phyloP scores from a whole-genome alignment of 106 monocot species.

The Apostasia ramifera region DNA sequence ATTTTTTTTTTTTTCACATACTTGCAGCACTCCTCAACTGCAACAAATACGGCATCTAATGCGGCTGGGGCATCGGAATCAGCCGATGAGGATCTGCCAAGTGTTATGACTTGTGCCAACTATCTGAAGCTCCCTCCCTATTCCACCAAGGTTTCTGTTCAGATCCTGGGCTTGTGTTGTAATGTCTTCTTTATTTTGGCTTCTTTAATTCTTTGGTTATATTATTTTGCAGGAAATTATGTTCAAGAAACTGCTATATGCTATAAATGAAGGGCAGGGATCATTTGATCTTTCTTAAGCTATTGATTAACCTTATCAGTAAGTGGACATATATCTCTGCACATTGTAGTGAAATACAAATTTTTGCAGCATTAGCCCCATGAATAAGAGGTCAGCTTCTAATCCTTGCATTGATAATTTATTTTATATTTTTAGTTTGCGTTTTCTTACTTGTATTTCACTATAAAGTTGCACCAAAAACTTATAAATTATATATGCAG shows the following conservation, averaged over 20 bases:
- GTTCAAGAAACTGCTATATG: constrained; percentile 84
- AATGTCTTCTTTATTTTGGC: background rate
- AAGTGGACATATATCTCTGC: no score
- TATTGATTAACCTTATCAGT: no score
- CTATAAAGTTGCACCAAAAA: no score
- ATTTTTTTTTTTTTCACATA: background rate
- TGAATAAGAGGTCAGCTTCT: no score
- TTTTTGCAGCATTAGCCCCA: background rate
- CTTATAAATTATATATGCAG: no score
- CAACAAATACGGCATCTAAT: constrained; percentile 37
- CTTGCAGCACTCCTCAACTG: constrained; percentile 61
- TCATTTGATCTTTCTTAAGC: constrained; percentile 88
- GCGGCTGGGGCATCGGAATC: constrained; percentile 41
- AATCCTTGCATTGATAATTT: no score
- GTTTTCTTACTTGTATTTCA: no score
- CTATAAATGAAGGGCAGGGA: constrained; percentile 88
- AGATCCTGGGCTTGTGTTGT: background rate
- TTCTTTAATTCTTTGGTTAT: background rate
- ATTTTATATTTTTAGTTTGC: no score
- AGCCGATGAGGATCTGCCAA: constrained; percentile 90
- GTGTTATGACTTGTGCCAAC: constrained; percentile 99
- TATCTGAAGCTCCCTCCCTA: constrained; percentile 98
- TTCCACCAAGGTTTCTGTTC: constrained; percentile 70
- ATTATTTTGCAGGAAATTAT: constrained; percentile 62
- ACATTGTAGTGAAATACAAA: background rate